Base-by-base conservation (phyloP, 2,329 filamentous ascomycete species). In the Alternaria atra region DNA sequence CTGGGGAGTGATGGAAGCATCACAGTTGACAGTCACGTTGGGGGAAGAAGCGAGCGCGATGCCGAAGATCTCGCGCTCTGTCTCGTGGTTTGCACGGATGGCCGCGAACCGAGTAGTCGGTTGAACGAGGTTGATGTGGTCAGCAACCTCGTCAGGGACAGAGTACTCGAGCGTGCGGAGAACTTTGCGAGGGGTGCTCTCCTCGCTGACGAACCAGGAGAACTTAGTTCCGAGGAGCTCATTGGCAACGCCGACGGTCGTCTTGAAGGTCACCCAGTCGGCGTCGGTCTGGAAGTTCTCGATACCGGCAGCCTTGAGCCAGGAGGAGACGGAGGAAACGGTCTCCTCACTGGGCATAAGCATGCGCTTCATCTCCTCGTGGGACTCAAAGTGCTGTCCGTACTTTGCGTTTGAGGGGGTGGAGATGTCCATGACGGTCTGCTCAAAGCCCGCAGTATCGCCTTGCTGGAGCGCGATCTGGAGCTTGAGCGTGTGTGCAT, bases 31-130 rank as follows among this genome's bases (percentile, higher is more conserved):
- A 37, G 62, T 68, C 17, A 52, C 25, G 40, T 67, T 67, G 12
- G 58, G 58, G 40, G 54, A 46, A n/a, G 66, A 60, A 20, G 60
- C 67, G 2, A 65, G 53, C 42, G 59, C 56, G 34, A 70, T 62
- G n/a, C 63, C 63, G 9, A 58, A 46, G 12, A 71, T 64, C 29
- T 72, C 69, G 37, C 58, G 63, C 39, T 62, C 65, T 5, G 66
- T 67, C 53, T 66, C 52, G 60, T 69, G 60, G 35, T 64, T 63
- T 9, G 69, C 63, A 13, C 65, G 71, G 37, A 70, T 63, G 23
- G 63, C 63, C 58, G 82, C 83, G 64, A 86, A 85, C 55, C 80
- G 82, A 35, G 81, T 84, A 0, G 84, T 86, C 0, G 84, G 84
- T 25, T 84, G 82, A 44, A 87, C 81, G 15, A 84, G 73, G 55